phyloP scores from a whole-genome alignment of 768 basidiomycete genomes.

The Boletus reticuloceps region DNA sequence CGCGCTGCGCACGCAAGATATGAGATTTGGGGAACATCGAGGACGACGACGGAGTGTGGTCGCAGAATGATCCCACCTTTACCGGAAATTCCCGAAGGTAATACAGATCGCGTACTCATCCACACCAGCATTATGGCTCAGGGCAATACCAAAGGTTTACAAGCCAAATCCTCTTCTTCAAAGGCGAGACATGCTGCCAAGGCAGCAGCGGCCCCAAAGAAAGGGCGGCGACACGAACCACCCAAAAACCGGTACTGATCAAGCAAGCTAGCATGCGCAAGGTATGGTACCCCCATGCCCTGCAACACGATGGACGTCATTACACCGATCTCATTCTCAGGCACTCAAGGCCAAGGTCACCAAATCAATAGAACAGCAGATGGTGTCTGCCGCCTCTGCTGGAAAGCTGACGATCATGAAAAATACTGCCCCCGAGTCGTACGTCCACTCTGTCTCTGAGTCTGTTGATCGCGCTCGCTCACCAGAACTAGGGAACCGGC shows the following conservation, averaged over 20 bases:
- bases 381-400: slow-evolving; percentile 83
- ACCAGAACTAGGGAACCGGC: slow-evolving; percentile 18
- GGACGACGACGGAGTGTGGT: slow-evolving; percentile 12
- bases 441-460: slow-evolving; percentile 2
- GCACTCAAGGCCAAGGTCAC: slow-evolving; percentile 88
- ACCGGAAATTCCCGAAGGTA: slow-evolving; percentile 27
- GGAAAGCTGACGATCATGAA: slow-evolving; percentile 95
- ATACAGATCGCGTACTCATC: neutral
- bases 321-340: slow-evolving; percentile 36
- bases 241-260: slow-evolving; percentile 77
- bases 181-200: slow-evolving; percentile 57
- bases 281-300: slow-evolving; percentile 36
- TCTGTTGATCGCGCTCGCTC: neutral
- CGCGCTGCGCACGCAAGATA: slow-evolving; percentile 53
- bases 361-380: slow-evolving; percentile 87
- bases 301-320: neutral
- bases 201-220: slow-evolving; percentile 70
- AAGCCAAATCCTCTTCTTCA: slow-evolving; percentile 47
- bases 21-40: slow-evolving; percentile 46
- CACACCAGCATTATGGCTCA: slow-evolving; percentile 56
- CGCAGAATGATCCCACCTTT: neutral
- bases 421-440: slow-evolving; percentile 41
- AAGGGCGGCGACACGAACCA: slow-evolving; percentile 73
- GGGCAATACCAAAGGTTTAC: slow-evolving; percentile 80
- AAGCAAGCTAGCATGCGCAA: slow-evolving; percentile 78